A percentile compares a stretch with the other conserved stretches of the same genome.
phyloP scores from a whole-genome alignment of 1,284 basidiomycete species.

The Omphalotus olearius region DNA sequence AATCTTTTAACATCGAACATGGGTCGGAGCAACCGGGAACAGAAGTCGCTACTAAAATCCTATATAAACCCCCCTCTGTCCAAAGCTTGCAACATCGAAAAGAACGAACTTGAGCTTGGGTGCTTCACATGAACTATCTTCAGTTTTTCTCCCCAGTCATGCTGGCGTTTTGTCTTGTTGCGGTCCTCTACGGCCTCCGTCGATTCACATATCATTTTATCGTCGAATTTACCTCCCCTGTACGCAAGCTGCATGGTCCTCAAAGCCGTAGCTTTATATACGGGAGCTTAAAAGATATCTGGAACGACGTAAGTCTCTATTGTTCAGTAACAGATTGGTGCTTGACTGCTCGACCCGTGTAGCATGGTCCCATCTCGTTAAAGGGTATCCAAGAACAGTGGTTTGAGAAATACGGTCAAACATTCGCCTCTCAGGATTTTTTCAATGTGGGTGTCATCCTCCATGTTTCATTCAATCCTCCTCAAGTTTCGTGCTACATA shows the following conservation, averaged over 20 bases:
- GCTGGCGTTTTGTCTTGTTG: no score
- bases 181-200: no score
- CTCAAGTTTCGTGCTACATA: neutral
- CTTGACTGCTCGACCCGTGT: no score
- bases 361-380: neutral
- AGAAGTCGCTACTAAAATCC: no score
- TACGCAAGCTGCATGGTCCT: constrained; percentile 8
- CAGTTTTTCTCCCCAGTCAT: no score
- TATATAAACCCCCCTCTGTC: no score
- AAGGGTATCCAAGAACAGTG: constrained; percentile 8
- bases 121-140: no score
- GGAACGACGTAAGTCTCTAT: neutral
- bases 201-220: neutral
- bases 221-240: neutral
- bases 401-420: constrained; percentile 9
- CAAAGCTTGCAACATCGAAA: no score
- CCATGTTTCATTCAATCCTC: neutral
- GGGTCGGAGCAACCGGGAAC: no score
- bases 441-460: neutral
- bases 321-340: neutral
- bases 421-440: neutral
- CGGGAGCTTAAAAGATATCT: constrained; percentile 7
- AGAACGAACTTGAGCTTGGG: no score
- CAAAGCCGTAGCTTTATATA: constrained; percentile 1
- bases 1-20: no score